These are phyloP conservation scores for Eucalyptus urophylla DNA, from an alignment of 345 rosid genomes.

Conservation along the genomic window DNA sequence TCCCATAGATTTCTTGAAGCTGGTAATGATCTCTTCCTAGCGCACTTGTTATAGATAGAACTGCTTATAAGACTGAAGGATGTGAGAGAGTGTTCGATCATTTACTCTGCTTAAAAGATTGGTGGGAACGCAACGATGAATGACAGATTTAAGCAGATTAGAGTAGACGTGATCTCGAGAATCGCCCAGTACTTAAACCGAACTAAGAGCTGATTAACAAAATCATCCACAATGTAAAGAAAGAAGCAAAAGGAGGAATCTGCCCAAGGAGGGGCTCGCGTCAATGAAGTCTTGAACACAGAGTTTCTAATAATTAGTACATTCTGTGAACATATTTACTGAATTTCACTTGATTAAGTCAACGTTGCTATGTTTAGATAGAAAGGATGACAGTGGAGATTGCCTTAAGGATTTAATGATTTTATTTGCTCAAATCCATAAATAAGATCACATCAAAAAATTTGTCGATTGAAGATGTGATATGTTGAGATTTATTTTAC, in stretches of 20 bases:
- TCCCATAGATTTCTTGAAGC: not conserved
- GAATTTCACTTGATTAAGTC: not conserved
- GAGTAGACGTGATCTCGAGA: not conserved
- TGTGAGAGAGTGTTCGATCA: not conserved
- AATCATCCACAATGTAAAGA: not conserved
- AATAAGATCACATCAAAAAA: not conserved
- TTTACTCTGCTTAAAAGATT: not conserved
- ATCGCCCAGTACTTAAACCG: not conserved
- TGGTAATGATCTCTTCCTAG: not conserved
- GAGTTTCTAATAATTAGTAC: not conserved
- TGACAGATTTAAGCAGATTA: not conserved
- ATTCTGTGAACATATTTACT: not conserved
- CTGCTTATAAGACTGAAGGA: not conserved
- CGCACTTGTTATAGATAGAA: not conserved
- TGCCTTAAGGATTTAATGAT: not conserved
- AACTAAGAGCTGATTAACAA: not conserved
- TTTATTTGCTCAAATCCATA: not conserved
- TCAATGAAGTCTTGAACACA: not conserved
- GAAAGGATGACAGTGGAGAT: not conserved
- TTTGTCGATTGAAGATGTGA: not conserved
- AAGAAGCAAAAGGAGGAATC: not conserved
- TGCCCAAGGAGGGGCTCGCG: too few species aligned
- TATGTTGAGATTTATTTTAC: too few species aligned
- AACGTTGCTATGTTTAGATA: not conserved
- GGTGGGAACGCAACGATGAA: not conserved